Percentiles rank a stretch among this genome's conserved stretches.
Evolutionary conservation across 2,329 filamentous ascomycete genomes (phyloP).

Genomic region (Claviceps maximensis): DNA sequence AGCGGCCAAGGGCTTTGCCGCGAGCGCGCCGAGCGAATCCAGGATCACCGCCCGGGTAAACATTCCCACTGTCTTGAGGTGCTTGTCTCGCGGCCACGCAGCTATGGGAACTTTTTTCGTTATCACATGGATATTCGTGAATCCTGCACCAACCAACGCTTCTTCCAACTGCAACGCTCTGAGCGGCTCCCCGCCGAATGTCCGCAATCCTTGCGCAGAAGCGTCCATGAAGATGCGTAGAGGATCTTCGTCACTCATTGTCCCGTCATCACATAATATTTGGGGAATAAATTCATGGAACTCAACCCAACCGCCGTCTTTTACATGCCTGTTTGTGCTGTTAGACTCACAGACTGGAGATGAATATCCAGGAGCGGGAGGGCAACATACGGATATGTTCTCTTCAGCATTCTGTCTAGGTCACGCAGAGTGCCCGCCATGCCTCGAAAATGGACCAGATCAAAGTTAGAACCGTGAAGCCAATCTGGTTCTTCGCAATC

Average conservation of each 20-base stretch:
- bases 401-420: conserved; percentile 30
- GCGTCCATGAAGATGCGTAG: conserved; percentile 21
- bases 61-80: conserved; percentile 27
- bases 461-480: conserved; percentile 38
- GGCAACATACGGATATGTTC: conserved; percentile 19
- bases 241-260: conserved; percentile 27
- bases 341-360: conserved; percentile 4
- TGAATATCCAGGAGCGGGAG: too few species aligned
- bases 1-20: conserved; percentile 27
- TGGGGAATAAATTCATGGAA: conserved; percentile 31
- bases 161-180: conserved; percentile 20
- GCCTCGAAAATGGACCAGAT: conserved; percentile 40
- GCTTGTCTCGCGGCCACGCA: conserved; percentile 28
- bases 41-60: conserved; percentile 30
- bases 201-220: conserved; percentile 18
- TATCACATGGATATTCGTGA: conserved; percentile 28
- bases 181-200: conserved; percentile 27
- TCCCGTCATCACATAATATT: conserved; percentile 30
- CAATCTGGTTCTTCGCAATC: conserved; percentile 46
- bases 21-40: conserved; percentile 28
- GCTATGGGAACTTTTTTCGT: conserved; percentile 33
- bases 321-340: conserved; percentile 21
- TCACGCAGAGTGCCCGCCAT: conserved; percentile 39
- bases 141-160: conserved; percentile 28
- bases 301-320: conserved; percentile 38